Conservation (phyloP, 371 early-diverging fungal species). For the Mucor irregularis region DNA sequence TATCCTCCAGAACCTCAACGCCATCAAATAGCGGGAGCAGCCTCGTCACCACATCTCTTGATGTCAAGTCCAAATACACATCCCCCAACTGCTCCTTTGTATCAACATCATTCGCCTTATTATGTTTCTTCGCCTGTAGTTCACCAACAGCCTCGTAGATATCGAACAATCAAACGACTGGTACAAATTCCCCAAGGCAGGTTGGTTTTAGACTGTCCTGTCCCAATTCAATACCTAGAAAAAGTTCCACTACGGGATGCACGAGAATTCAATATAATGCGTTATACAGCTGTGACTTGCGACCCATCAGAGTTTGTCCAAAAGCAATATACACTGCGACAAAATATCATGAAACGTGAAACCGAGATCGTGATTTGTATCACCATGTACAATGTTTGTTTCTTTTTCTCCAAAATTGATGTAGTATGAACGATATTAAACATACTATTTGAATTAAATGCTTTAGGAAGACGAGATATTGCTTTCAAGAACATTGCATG, state of each 20-base stretch:
- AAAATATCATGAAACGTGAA: constrained; percentile 62
- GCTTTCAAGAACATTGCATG: constrained; percentile 82
- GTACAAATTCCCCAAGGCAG: constrained; percentile 71
- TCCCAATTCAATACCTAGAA: constrained; percentile 62
- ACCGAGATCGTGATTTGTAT: constrained; percentile 88
- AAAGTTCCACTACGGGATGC: constrained; percentile 52
- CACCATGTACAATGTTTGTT: constrained; percentile 86
- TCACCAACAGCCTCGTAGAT: constrained; percentile 22
- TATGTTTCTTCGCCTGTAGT: neutral
- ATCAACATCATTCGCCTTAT: neutral
- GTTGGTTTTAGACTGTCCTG: constrained; percentile 73
- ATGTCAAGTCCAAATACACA: neutral
- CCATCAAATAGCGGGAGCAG: neutral
- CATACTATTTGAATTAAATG: neutral
- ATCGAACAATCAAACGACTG: constrained; percentile 38
- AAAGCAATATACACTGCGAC: constrained; percentile 81
- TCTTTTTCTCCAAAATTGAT: neutral
- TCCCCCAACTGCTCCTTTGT: neutral
- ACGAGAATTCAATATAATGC: constrained; percentile 72
- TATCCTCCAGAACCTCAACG: neutral
- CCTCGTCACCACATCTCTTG: neutral
- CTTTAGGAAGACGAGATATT: constrained; percentile 81
- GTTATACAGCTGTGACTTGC: constrained; percentile 77
- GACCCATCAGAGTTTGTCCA: constrained; percentile 76
- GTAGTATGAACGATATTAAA: no score